A percentile compares a stretch with the other conserved stretches of the same genome.
These are phyloP conservation scores for Scheffersomyces illinoinensis DNA, from an alignment of 1,139 yeast genomes.

Conservation along the genomic window DNA sequence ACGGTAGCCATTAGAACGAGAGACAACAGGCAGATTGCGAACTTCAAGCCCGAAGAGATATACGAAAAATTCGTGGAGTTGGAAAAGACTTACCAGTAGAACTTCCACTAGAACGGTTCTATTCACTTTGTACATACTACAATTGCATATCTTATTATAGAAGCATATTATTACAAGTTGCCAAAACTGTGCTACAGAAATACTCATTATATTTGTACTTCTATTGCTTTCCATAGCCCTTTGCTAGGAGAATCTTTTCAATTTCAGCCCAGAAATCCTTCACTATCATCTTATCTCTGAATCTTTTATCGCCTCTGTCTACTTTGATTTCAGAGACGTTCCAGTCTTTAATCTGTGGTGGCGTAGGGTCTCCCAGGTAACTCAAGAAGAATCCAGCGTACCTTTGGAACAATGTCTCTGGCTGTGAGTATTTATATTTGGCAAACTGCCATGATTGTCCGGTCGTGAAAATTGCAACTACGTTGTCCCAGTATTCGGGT, in stretches of 20 bases:
- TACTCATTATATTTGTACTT: not conserved
- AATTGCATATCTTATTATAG: not conserved
- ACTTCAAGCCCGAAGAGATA: constrained; percentile 48
- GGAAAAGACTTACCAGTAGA: constrained; percentile 44
- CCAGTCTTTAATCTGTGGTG: constrained; percentile 79
- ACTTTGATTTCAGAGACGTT: constrained; percentile 76
- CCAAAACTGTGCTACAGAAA: not conserved
- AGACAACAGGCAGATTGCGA: constrained; percentile 50
- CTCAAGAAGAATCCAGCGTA: constrained; percentile 81
- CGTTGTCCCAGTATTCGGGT: constrained; percentile 97
- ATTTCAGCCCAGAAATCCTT: constrained; percentile 81
- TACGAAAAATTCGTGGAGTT: constrained; percentile 48
- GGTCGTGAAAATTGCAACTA: constrained; percentile 91
- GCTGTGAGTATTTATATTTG: constrained; percentile 80
- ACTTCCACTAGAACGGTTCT: not conserved
- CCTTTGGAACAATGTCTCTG: constrained; percentile 76
- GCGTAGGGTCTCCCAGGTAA: constrained; percentile 78
- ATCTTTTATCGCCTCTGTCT: constrained; percentile 77
- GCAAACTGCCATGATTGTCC: constrained; percentile 98
- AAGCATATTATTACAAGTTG: not conserved
- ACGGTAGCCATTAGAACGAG: constrained; percentile 70
- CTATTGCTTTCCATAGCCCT: constrained; percentile 36
- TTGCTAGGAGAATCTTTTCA: constrained; percentile 57
- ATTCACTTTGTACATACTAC: not conserved
- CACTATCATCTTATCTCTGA: constrained; percentile 84